A percentile compares a stretch with the other conserved stretches of the same genome.
These are phyloP conservation scores for Crinitomyces ghanaensis DNA, from an alignment of 805 yeast species.

Conservation along the genomic window DNA sequence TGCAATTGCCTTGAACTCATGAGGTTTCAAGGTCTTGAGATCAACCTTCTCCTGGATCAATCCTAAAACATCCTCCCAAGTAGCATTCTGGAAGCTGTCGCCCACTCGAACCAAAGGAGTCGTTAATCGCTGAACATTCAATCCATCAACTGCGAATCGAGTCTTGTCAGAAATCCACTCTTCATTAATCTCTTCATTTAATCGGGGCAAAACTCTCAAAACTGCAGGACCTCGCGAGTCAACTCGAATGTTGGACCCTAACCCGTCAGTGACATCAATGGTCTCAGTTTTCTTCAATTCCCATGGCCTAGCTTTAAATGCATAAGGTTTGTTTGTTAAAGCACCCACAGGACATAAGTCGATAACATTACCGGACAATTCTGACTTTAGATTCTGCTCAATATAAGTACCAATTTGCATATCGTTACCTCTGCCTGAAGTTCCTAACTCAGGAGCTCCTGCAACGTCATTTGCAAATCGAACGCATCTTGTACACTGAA, in stretches of 20 bases:
- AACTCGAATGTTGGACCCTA: conserved; percentile 74
- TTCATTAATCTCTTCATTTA: conserved; percentile 77
- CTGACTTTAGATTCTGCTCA: conserved; percentile 73
- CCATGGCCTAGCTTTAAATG: conserved; percentile 92
- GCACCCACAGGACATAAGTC: conserved; percentile 93
- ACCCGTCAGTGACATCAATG: conserved; percentile 71
- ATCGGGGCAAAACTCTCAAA: conserved; percentile 75
- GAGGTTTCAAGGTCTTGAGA: conserved; percentile 44
- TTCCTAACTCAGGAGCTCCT: conserved; percentile 85
- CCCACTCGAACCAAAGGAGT: conserved; percentile 66
- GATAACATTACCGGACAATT: conserved; percentile 75
- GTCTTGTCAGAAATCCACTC: conserved; percentile 89
- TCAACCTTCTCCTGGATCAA: conserved; percentile 53
- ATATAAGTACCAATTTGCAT: conserved; percentile 86
- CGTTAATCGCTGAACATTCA: conserved; percentile 76
- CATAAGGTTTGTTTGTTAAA: conserved; percentile 78
- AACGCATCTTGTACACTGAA: conserved; percentile 86
- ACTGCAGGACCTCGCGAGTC: conserved; percentile 83
- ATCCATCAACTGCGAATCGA: conserved; percentile 75
- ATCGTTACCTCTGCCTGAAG: conserved; percentile 84
- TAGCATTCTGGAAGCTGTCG: conserved; percentile 55
- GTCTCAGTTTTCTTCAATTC: conserved; percentile 83
- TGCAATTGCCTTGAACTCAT: conserved; percentile 69
- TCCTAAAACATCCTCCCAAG: conserved; percentile 80
- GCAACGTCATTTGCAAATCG: conserved; percentile 85